Base-by-base conservation (phyloP, 352 stramenopile species). In the Phytophthora europaea region DNA sequence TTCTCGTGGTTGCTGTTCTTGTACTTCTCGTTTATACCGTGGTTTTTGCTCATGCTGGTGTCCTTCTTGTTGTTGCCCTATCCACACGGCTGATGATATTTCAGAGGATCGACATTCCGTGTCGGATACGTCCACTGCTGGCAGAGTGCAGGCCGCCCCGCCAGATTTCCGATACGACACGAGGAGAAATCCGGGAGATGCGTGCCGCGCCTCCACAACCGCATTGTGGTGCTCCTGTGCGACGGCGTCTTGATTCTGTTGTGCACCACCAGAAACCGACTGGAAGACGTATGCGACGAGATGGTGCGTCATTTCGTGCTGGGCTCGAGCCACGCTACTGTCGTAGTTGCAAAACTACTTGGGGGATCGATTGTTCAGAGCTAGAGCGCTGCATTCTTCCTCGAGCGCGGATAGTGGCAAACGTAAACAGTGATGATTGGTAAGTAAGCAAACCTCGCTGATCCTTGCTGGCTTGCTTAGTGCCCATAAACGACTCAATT, bases 321-420 rank as follows among this genome's bases (percentile, higher is more conserved):
- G 76, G 7, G 48, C 62, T 18, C 74, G 66, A 20, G 73, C 81
- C 13, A 72, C 51, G 31, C 73, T 78, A 50, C 69, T 81, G 43
- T 83, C 70, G 48, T 81, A 81, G 26, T 58, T 72, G 61, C 81
- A 83, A 53, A 73, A 73, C 76, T 73, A 83, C 36, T 74, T 77
- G 6, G 73, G 72, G 15, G 65, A 76, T 5, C 72, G 60, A 34
- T 76, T 75, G 62, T 82, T 82, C 50, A 82, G 48, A 15, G 76
- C 72, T 74, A 82, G 23, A 82, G 15, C n/a, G 72, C 48, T 12
- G 76, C 40, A 28, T 78, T 80, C 76, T 82, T 65, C 13, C 40
- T 48, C 15, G 6, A 28, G 23, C 23, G 23, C 23, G 23, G 23
- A 28, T 28, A 28, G 23, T 28, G 23, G 23, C 23, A 28, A 28